Conservation (phyloP, 345 rosid species). For the Triadica sebifera region DNA sequence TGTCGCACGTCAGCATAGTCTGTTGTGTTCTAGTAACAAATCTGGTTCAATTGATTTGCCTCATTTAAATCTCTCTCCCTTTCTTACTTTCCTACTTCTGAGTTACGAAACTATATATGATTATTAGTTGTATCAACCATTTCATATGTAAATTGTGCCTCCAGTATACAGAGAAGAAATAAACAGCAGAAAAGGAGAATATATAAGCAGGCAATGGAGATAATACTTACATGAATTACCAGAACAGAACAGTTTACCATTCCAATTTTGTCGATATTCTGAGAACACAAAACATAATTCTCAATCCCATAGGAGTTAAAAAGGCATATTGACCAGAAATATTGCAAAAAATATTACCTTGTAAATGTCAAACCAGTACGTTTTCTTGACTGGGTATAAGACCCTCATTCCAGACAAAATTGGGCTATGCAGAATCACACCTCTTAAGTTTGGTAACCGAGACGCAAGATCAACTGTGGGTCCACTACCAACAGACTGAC, state of each 20-base stretch:
- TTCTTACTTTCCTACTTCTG: background rate
- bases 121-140: background rate
- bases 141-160: background rate
- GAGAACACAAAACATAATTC: constrained; percentile 26
- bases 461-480: constrained; percentile 95
- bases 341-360: constrained; percentile 46
- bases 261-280: constrained; percentile 92
- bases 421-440: constrained; percentile 82
- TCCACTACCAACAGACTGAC: constrained; percentile 99
- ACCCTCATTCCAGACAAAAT: constrained; percentile 93
- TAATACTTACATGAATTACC: constrained; percentile 76
- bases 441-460: constrained; percentile 71
- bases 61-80: background rate
- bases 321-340: constrained; percentile 8
- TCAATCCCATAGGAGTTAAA: constrained; percentile 4
- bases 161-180: background rate
- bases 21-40: background rate
- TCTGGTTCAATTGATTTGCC: background rate
- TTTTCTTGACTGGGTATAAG: constrained; percentile 81
- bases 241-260: constrained; percentile 73
- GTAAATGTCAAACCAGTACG: constrained; percentile 96
- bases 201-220: background rate
- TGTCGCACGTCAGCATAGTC: background rate
- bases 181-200: background rate
- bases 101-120: background rate